phyloP scores from a whole-genome alignment of 345 rosid species.

The Capsella bursapastoris region DNA sequence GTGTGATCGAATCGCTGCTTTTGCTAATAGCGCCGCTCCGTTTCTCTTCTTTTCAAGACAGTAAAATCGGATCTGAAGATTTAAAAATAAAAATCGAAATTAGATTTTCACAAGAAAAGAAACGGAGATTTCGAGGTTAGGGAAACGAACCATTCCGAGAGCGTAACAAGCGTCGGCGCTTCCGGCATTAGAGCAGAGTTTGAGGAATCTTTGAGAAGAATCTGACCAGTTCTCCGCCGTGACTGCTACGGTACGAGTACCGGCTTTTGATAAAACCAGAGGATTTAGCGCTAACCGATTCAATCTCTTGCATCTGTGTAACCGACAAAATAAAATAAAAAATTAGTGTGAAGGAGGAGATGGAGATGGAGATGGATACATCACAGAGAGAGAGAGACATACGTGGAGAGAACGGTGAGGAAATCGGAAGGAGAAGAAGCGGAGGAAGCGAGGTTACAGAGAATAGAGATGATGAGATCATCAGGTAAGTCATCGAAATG shows the following conservation, averaged over 20 bases:
- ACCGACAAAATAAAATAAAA: not conserved
- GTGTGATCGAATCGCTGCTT: conserved; percentile 68
- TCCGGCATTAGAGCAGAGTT: conserved; percentile 60
- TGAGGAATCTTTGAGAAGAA: conserved; percentile 59
- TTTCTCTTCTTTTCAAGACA: conserved; percentile 54
- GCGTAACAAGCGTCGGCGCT: conserved; percentile 59
- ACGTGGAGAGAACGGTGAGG: conserved; percentile 54
- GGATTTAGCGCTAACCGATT: conserved; percentile 48
- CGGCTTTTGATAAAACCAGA: conserved; percentile 55
- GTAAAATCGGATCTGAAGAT: conserved; percentile 71
- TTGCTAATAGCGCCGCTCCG: conserved; percentile 70
- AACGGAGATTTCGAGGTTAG: not conserved
- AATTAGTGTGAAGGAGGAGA: not conserved
- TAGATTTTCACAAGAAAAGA: not conserved
- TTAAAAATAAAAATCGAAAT: not conserved
- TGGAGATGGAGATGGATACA: not conserved
- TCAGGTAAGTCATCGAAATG: conserved; percentile 60
- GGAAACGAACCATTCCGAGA: conserved; percentile 64
- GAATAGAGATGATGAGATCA: conserved; percentile 60
- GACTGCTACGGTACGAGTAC: conserved; percentile 49
- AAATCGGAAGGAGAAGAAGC: conserved; percentile 66
- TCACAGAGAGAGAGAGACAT: conserved; percentile 16
- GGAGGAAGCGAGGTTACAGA: conserved; percentile 58
- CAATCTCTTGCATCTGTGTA: conserved; percentile 64
- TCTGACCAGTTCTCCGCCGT: conserved; percentile 63